Conservation (phyloP, 768 basidiomycete species). For the Leucogyrophana mollusca region DNA sequence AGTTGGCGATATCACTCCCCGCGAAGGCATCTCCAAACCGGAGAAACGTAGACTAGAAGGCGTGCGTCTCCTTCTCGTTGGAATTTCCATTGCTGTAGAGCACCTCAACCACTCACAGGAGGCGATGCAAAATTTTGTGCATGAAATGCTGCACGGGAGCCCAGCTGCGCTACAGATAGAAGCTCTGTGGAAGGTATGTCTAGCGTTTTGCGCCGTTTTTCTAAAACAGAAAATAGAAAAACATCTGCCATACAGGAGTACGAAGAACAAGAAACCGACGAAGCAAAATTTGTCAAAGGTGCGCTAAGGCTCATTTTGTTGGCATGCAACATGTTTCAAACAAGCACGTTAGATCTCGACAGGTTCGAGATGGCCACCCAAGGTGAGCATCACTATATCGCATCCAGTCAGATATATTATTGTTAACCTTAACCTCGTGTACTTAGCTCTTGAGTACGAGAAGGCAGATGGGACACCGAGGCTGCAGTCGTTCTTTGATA, state of each 20-base stretch:
- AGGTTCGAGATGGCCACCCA: conserved; percentile 87
- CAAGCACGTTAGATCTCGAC: conserved; percentile 62
- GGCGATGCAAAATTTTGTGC: conserved; percentile 87
- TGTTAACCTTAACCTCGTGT: neutral
- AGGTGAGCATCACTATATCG: conserved; percentile 38
- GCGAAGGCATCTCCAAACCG: conserved; percentile 78
- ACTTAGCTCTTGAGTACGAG: conserved; percentile 73
- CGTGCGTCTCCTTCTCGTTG: conserved; percentile 39
- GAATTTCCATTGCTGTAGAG: neutral
- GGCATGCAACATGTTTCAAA: neutral
- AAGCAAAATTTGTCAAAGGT: conserved; percentile 90
- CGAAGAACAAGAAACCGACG: conserved; percentile 67
- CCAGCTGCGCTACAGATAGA: conserved; percentile 67
- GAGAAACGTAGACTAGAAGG: conserved; percentile 79
- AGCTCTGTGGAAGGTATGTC: conserved; percentile 67
- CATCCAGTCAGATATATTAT: too few species aligned
- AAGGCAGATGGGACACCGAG: conserved; percentile 40
- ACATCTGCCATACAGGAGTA: conserved; percentile 65
- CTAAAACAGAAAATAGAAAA: too few species aligned
- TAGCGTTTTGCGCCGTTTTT: neutral
- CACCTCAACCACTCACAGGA: conserved; percentile 51
- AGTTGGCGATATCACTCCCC: conserved; percentile 94
- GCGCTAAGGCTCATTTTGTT: neutral
- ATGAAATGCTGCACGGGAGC: conserved; percentile 83
- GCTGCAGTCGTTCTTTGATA: conserved; percentile 79